Base-by-base conservation (phyloP, 495 filamentous ascomycete species). In the Penicillium egyptiacum region DNA sequence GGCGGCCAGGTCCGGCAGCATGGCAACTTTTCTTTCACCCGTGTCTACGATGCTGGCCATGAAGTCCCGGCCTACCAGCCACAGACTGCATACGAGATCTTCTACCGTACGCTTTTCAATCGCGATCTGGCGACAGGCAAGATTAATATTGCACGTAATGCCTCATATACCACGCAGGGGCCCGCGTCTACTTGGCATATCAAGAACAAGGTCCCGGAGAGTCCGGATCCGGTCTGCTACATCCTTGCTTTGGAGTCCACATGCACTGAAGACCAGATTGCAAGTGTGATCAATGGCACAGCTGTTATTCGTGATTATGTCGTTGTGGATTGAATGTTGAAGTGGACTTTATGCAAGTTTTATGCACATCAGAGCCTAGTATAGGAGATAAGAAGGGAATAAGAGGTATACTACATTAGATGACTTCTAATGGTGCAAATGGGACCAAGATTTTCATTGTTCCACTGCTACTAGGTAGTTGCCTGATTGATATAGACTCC, bases 1-100 rank as follows among this genome's bases (percentile, higher is more conserved):
- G 78, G 77, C 16, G 81, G 84, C 22, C 66, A 77, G 48, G 83
- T 85, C 2, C 79, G 80, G 11, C 83, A 87, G 64, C 70, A 79
- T 61, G 81, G 81, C 31, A 78, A 81, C 61, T 81, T 86, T 65
- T 79, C 77, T 16, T 87, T 87, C 70, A 72, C 75, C 14, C 77
- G 84, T 2, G 77, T 87, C 40, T 87, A 79, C 63, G 62, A 87
- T 51, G 76, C 82, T 5, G 84, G 84, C 5, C 84, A 86, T 60
- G 81, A 85, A 63, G 79, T 86, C 1, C 83, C 83, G 0, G 76
- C 76, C 8, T 85, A 84, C 60, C 83, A 85, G 63, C 81, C 82
- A 5, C 61, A 83, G 61, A 81, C 79, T 2, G 75, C 81, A 9
- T 81, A 78, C 35, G 65, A 74, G 33, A 78, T 85, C 53, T 86